A percentile compares a stretch with the other conserved stretches of the same genome.
Conservation (phyloP, 1,284 basidiomycete genomes). For the Moniliella sp. region DNA sequence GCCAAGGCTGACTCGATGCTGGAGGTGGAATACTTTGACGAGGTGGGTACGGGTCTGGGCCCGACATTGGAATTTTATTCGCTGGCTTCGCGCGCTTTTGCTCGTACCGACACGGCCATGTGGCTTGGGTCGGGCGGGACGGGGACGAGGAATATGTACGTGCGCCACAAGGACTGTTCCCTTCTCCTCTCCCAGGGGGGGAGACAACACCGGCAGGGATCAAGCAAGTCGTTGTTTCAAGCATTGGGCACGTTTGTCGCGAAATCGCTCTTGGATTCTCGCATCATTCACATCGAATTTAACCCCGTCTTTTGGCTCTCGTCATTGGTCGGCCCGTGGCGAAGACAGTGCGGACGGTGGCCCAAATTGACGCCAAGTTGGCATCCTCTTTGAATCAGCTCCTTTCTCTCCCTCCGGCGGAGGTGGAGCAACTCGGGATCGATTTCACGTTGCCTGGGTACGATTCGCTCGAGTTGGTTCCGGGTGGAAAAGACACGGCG, state of each 20-base stretch:
- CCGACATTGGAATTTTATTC: constrained; percentile 97
- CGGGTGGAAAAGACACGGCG: constrained; percentile 52
- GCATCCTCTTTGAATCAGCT: constrained; percentile 67
- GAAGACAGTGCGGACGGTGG: constrained; percentile 47
- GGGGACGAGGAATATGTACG: too few species aligned
- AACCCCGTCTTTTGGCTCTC: constrained; percentile 75
- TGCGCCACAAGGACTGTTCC: too few species aligned
- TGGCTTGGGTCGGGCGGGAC: too few species aligned
- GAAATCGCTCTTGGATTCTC: constrained; percentile 83
- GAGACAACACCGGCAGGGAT: too few species aligned
- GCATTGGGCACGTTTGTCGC: constrained; percentile 92
- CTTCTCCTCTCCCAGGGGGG: too few species aligned
- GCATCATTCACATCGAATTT: constrained; percentile 85
- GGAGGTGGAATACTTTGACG: constrained; percentile 96
- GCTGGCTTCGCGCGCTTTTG: constrained; percentile 76
- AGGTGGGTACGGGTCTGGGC: constrained; percentile 91
- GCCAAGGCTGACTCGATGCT: constrained; percentile 67
- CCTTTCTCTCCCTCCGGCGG: constrained; percentile 42
- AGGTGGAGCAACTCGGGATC: constrained; percentile 61
- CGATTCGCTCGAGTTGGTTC: constrained; percentile 61
- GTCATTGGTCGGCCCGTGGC: constrained; percentile 66
- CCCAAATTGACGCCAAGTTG: constrained; percentile 61
- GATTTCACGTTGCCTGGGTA: constrained; percentile 94
- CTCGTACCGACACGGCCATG: constrained; percentile 59
- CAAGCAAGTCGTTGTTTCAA: too few species aligned